These are phyloP conservation scores for Aspergillus pseudotamarii DNA, from an alignment of 2,329 filamentous ascomycete genomes.

Conservation along the genomic window DNA sequence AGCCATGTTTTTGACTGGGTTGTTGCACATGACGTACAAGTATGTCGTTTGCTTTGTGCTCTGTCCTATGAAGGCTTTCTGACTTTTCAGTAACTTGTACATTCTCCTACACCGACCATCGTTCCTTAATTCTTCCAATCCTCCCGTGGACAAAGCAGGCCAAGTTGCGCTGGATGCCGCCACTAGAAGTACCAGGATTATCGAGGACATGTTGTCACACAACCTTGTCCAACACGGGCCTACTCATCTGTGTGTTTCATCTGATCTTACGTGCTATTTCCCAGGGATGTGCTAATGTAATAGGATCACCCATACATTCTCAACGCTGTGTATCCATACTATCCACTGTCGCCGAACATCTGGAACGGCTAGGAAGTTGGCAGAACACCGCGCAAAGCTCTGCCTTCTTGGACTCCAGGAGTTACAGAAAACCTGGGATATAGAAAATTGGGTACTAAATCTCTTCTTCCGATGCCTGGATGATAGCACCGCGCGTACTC, in stretches of 20 bases:
- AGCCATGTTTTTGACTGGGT: constrained; percentile 42
- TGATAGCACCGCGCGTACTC: constrained; percentile 45
- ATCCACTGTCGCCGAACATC: constrained; percentile 43
- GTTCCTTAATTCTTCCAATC: constrained; percentile 40
- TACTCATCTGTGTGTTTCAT: constrained; percentile 43
- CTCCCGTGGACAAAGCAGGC: constrained; percentile 35
- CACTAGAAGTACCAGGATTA: constrained; percentile 49
- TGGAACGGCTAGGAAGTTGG: constrained; percentile 47
- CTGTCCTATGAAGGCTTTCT: background rate
- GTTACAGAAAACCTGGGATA: constrained; percentile 53
- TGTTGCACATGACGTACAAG: constrained; percentile 52
- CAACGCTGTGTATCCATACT: constrained; percentile 53
- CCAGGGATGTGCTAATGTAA: background rate
- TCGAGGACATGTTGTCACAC: constrained; percentile 52
- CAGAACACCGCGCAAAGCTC: constrained; percentile 53
- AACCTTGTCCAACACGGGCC: constrained; percentile 49
- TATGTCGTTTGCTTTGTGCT: constrained; percentile 17
- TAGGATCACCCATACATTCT: constrained; percentile 52
- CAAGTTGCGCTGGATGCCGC: constrained; percentile 50
- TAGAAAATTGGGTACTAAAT: constrained; percentile 53
- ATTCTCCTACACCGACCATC: constrained; percentile 50
- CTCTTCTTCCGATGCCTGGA: constrained; percentile 54
- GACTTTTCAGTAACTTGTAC: constrained; percentile 42
- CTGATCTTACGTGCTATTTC: background rate
- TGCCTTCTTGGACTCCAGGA: constrained; percentile 53